Conservation (phyloP, 2,329 filamentous ascomycete species). For the Botrytis aclada region DNA sequence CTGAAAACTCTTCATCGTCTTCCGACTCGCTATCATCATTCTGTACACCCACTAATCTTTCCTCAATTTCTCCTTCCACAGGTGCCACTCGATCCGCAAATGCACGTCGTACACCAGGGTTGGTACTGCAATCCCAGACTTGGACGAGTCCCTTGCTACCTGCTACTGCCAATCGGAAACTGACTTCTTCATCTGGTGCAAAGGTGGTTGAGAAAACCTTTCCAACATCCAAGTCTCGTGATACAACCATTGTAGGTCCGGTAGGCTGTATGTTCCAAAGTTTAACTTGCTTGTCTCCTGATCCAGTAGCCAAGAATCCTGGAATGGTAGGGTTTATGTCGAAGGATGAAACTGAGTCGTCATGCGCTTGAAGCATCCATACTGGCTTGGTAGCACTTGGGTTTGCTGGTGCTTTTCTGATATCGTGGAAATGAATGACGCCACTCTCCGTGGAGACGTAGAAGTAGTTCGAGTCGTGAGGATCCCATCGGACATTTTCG, state of each 20-base stretch:
- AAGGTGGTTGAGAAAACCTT: constrained; percentile 92
- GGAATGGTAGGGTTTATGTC: constrained; percentile 88
- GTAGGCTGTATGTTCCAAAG: constrained; percentile 85
- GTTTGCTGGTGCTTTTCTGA: constrained; percentile 69
- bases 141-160: constrained; percentile 91
- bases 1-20: constrained; percentile 61
- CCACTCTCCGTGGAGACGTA: constrained; percentile 93
- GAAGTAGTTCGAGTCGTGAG: constrained; percentile 89
- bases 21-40: constrained; percentile 53
- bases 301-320: constrained; percentile 89
- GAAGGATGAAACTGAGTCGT: constrained; percentile 86
- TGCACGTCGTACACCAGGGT: constrained; percentile 76
- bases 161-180: constrained; percentile 87
- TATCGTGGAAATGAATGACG: constrained; percentile 87
- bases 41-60: constrained; percentile 73
- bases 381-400: constrained; percentile 77
- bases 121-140: constrained; percentile 80
- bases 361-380: constrained; percentile 95
- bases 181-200: constrained; percentile 84
- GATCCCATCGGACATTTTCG: constrained; percentile 89
- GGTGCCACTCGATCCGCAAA: constrained; percentile 72
- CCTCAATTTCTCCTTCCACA: constrained; percentile 61
- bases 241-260: constrained; percentile 86
- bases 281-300: constrained; percentile 92
- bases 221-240: constrained; percentile 87